Percentiles rank a stretch among this genome's conserved stretches.
These are phyloP conservation scores for Mycena albidolilacea DNA, from an alignment of 768 basidiomycete genomes.

Conservation along the genomic window DNA sequence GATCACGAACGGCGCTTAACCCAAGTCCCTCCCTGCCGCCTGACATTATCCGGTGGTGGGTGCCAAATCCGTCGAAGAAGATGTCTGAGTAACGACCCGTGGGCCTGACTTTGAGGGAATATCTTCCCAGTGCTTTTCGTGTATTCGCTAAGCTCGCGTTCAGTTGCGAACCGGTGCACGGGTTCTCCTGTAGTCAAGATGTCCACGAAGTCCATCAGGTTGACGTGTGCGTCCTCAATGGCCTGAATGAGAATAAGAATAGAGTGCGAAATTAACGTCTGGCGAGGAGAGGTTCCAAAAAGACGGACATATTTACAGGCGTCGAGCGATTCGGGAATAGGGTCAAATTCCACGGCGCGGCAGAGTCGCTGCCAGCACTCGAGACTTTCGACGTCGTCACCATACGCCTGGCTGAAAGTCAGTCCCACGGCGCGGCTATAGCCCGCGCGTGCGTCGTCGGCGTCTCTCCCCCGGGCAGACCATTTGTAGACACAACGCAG, in stretches of 20 bases:
- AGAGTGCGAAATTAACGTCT: neutral
- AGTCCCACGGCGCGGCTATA: slow-evolving; percentile 20
- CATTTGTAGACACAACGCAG: slow-evolving; percentile 9
- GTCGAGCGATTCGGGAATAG: slow-evolving; percentile 41
- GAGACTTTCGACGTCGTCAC: slow-evolving; percentile 17
- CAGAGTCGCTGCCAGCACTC: slow-evolving; percentile 33
- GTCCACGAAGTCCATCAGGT: slow-evolving; percentile 57
- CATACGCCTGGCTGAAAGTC: slow-evolving; percentile 29
- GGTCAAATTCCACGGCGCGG: slow-evolving; percentile 9
- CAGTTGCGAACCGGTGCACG: slow-evolving; percentile 43
- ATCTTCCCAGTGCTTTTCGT: slow-evolving; percentile 43
- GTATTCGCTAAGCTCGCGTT: slow-evolving; percentile 50
- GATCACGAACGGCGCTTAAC: neutral
- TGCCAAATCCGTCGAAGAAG: neutral
- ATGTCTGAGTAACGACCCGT: neutral
- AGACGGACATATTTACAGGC: slow-evolving; percentile 47
- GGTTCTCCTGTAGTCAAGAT: slow-evolving; percentile 20
- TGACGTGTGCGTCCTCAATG: slow-evolving; percentile 51
- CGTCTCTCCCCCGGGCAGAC: no score
- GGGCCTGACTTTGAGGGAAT: slow-evolving; percentile 49
- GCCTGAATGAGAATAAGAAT: slow-evolving; percentile 37
- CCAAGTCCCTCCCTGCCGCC: neutral
- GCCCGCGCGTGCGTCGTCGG: neutral
- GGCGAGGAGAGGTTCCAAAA: no score
- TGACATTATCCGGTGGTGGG: slow-evolving; percentile 6